Base-by-base conservation (phyloP, 345 rosid species). In the Cardiospermum halicacabum region DNA sequence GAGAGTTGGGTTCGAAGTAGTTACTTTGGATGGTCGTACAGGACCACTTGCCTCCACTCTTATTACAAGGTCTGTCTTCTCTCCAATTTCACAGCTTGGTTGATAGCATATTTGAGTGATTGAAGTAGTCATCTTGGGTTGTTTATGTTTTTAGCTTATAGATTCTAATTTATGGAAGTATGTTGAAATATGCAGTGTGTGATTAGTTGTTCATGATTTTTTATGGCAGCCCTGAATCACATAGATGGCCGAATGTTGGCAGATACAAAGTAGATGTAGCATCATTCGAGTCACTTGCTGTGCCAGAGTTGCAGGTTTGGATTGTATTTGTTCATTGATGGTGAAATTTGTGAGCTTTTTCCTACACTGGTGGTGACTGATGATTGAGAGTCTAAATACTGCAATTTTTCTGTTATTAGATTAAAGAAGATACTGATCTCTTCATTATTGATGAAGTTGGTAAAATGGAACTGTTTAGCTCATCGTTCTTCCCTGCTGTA, bases 381-480 rank as follows among this genome's bases (percentile, higher is more conserved):
- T 61, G 43, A 31, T n/a, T 59, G 26, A 22, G 28, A 50, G 19
- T 12, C 56, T 43, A 26, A 28, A 39, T 21, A 18, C 43, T 31
- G 37, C 43, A 11, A n/a, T n/a, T n/a, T n/a, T 43, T 62, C 22
- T 66, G 26, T 49, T 67, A 28, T 67, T 60, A 89, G 96, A 71
- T 85, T 50, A 81, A 67, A 71, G 84, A 74, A 66, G 85, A 75
- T 56, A 78, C 88, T 0, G 67, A 75, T 76, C 85, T 85, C 70
- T 82, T 80, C 78, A 81, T 86, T 68, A 75, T 86, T 12, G 92
- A 89, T 63, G 92, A 89, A 78, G 79, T 86, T 71, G 92, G 89
- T 60, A 84, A 81, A 78, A 89, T 89, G 96, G 92, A 89, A 78
- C 43, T 89, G 71, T 84, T 31, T 58, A 81, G 96, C 65, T 79